Base-by-base conservation (phyloP, 768 basidiomycete genomes). In the Lentinula detonsa region DNA sequence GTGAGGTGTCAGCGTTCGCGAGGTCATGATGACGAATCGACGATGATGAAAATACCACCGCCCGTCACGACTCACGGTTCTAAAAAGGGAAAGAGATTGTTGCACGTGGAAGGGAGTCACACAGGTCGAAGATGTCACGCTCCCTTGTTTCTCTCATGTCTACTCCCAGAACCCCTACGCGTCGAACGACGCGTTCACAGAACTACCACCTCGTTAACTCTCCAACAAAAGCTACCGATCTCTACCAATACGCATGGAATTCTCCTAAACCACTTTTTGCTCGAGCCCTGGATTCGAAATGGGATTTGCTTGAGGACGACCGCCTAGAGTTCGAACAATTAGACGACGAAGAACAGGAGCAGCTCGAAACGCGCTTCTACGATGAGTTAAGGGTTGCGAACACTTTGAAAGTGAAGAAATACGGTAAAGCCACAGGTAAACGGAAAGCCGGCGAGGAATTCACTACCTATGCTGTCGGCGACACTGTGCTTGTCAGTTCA, bases 401-500 rank as follows among this genome's bases (percentile, higher is more conserved):
- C 43, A 42, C 51, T 35, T 68, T 61, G 46, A 45, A 64, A 43
- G 57, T 5, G 16, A 48, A 48, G 21, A 48, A 48, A 23, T 48
- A 21, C 46, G 21, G 21, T 23, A 48, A 62, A 10, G 50, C 61
- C 15, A 42, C 48, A 16, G 35, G 51, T 48, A 53, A 43, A 43
- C 62, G 60, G 54, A 53, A 63, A 40, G 65, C 53, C 46, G 33
- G 45, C 13, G 61, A 13, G 10, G 52, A 33, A n/a, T 46, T n/a
- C 18, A 59, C 57, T 50, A 66, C 56, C 33, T 85, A 74, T 64
- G 62, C 61, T 1, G 64, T 83, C 9, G 83, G 83, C 11, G 83
- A 85, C 64, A 79, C 81, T 0, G 79, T 85, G 2, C 72, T 78
- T 4, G 70, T 84, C 15, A 68, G 72, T 15, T 51, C 59, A 4